Conservation (phyloP, 352 stramenopile genomes). For the Pythium phragmitis region DNA sequence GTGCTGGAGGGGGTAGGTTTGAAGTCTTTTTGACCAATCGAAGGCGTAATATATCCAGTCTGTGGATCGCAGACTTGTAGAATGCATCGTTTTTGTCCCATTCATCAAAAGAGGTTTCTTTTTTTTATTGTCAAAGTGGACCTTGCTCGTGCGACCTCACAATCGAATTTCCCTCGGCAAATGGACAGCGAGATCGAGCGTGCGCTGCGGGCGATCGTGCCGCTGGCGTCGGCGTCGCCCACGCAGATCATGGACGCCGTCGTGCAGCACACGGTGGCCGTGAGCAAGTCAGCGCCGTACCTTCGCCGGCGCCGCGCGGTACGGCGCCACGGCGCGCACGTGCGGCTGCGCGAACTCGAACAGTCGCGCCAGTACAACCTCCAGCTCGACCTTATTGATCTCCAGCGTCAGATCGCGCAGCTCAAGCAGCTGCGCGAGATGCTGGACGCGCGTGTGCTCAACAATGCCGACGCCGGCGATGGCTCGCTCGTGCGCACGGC, state of each 20-base stretch:
- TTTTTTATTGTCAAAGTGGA: no score
- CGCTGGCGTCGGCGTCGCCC: conserved; percentile 16
- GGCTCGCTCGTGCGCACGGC: conserved; percentile 19
- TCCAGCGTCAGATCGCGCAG: conserved; percentile 22
- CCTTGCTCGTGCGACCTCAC: no score
- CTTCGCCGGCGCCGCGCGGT: conserved; percentile 11
- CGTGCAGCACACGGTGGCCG: conserved; percentile 19
- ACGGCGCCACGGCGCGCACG: conserved; percentile 22
- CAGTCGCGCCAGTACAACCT: conserved; percentile 23
- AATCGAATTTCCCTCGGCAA: no score
- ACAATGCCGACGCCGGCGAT: conserved; percentile 12
- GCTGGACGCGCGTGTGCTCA: conserved; percentile 14
- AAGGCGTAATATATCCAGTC: no score
- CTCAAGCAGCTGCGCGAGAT: conserved; percentile 18
- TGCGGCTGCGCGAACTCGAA: conserved; percentile 20
- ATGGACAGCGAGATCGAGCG: conserved; percentile 13
- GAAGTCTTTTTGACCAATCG: no score
- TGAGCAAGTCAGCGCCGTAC: conserved; percentile 5
- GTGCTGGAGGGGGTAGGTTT: no score
- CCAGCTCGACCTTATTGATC: conserved; percentile 22
- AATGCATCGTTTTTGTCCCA: no score
- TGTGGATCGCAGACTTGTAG: no score
- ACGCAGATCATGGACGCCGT: conserved; percentile 22
- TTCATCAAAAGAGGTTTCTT: no score
- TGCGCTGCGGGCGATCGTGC: conserved; percentile 23